phyloP scores from a whole-genome alignment of 768 basidiomycete genomes.

The Tulasnella calospora region DNA sequence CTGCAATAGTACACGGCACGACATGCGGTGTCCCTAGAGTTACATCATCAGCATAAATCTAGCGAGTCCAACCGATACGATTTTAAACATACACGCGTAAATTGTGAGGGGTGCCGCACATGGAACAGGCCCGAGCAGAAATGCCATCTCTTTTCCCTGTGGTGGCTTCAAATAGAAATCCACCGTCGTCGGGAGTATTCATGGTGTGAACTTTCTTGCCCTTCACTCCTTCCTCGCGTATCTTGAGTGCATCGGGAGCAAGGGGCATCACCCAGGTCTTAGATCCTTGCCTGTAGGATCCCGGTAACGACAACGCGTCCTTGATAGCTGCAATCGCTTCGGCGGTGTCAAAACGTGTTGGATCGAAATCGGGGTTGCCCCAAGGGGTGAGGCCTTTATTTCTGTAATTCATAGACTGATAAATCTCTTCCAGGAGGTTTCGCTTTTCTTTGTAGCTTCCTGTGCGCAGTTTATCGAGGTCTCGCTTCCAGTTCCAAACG shows the following conservation, averaged over 20 bases:
- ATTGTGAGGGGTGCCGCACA: not conserved
- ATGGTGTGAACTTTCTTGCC: not conserved
- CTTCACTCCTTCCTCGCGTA: not conserved
- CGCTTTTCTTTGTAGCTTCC: not conserved
- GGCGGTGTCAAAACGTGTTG: not conserved
- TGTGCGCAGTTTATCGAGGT: not conserved
- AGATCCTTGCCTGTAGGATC: not conserved
- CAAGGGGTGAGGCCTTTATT: not conserved
- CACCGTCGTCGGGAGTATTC: not conserved
- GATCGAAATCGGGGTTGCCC: not conserved
- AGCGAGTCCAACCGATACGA: not conserved
- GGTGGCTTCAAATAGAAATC: not conserved
- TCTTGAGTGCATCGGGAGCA: not conserved
- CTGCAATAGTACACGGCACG: not conserved
- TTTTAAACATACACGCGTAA: not conserved
- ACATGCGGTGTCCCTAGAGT: not conserved
- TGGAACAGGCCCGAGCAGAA: not conserved
- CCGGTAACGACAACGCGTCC: not conserved
- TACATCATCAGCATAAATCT: not conserved
- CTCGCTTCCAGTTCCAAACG: not conserved
- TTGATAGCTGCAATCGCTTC: not conserved
- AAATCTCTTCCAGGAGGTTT: not conserved
- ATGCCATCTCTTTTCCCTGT: not conserved
- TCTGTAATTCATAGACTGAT: not conserved
- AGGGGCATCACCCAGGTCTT: not conserved